Base-by-base conservation (phyloP, 208 protist species). In the Balamuthia mandrillaris region DNA sequence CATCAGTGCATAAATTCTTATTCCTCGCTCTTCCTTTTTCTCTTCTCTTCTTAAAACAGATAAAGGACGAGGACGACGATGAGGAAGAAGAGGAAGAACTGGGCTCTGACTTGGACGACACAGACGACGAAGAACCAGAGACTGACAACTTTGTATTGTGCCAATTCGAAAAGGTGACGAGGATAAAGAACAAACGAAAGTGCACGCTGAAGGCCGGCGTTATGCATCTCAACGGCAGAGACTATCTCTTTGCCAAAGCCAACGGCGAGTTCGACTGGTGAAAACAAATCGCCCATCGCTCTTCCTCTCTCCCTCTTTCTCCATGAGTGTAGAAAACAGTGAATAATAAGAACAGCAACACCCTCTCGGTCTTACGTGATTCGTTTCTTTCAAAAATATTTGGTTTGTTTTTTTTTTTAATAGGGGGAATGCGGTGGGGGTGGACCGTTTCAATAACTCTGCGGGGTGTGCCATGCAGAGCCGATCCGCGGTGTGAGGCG, bases 111-210 rank as follows among this genome's bases (percentile, higher is more conserved):
- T 49, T 87, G 41, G 88, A 91, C 14, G 88, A 91, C 21, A 85
- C 90, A 39, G 88, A 90, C 24, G 88, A 87, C 24, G 85, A 82
- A 60, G 88, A 89, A 49, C 70, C 88, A 31, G 75, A 79, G 12
- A 91, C 79, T n/a, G 87, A 90, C 60, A 61, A 91, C 47, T 74
- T 84, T 47, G 78, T 91, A 9, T 60, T 91, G 16, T 91, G 89
- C 75, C 89, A 90, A 74, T 91, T 87, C 39, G 89, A 91, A 47
- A 91, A 91, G 47, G 89, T 91, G 16, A 84, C 88, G 16, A 39
- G 89, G 27, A 84, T 87, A 6, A 91, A 92, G 61, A 90, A 84
- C 31, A 92, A 91, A 47, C 84, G 89, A 61, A 92, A 92, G 51
- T 83, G 72, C 31, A 66, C 24, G 29, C 65, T 92, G 41, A 91